Conservation (phyloP, 345 rosid genomes). For the Camelina hispida region DNA sequence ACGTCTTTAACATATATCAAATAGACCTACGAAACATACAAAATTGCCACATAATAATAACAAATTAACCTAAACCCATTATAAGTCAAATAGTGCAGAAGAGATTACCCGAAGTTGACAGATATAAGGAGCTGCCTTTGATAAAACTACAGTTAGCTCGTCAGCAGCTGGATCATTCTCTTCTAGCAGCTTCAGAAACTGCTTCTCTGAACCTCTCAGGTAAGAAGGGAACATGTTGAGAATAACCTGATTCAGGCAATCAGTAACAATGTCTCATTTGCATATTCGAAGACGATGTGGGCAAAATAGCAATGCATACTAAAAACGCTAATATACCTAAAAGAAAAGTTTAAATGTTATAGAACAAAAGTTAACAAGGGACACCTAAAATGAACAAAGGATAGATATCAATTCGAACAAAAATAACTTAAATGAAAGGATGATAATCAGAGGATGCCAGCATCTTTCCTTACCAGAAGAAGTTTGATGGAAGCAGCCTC, state of each 20-base stretch:
- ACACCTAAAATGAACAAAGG: conserved; percentile 17
- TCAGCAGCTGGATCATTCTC: conserved; percentile 53
- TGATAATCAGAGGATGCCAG: conserved; percentile 23
- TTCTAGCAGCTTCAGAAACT: conserved; percentile 56
- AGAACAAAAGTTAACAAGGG: background rate
- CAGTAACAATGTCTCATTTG: conserved; percentile 19
- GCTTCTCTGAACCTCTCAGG: conserved; percentile 72
- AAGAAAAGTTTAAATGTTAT: background rate
- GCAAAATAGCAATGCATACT: conserved; percentile 23
- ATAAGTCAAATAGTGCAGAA: conserved; percentile 24
- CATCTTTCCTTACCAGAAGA: conserved; percentile 67
- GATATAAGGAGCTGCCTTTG: conserved; percentile 76
- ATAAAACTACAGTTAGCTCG: conserved; percentile 60
- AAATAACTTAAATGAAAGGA: conserved; percentile 10
- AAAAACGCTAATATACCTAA: background rate
- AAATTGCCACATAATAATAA: conserved; percentile 18
- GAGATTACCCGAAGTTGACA: conserved; percentile 64
- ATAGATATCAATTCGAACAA: conserved; percentile 12
- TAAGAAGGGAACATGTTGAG: conserved; percentile 70
- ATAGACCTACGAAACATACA: conserved; percentile 12
- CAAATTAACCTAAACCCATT: conserved; percentile 23
- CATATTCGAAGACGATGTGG: conserved; percentile 6
- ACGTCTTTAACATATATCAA: background rate
- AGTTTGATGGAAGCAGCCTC: conserved; percentile 63
- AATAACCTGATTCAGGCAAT: conserved; percentile 55